Evolutionary conservation across 805 yeast genomes (phyloP).

Genomic region (Kodamaea hsintzibuensis): DNA sequence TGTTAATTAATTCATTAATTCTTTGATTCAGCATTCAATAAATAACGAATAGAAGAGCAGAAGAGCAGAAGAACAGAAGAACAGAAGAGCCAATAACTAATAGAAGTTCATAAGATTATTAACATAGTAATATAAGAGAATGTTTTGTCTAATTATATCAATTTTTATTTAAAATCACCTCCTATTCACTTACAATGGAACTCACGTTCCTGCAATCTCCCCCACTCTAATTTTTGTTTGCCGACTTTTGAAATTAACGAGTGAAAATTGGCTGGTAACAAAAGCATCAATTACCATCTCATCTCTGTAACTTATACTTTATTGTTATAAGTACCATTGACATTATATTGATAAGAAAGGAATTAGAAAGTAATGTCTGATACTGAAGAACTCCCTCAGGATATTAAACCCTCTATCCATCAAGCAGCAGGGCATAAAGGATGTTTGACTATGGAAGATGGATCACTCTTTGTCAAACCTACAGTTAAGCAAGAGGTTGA

Average conservation of each 20-base stretch:
- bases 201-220: neutral
- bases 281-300: neutral
- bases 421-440: slow-evolving; percentile 96
- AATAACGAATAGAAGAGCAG: no score
- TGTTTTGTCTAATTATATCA: no score
- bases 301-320: neutral
- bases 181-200: neutral
- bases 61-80: no score
- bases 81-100: no score
- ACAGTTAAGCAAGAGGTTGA: slow-evolving; percentile 63
- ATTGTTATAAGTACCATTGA: neutral
- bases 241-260: neutral
- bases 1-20: no score
- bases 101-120: no score
- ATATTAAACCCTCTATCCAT: slow-evolving; percentile 32
- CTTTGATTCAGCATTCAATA: no score
- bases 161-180: no score
- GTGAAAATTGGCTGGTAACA: neutral
- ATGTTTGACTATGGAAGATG: slow-evolving; percentile 59
- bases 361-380: slow-evolving; percentile 6
- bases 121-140: no score
- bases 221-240: neutral
- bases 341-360: no score
- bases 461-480: slow-evolving; percentile 72
- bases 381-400: slow-evolving; percentile 6